A percentile compares a stretch with the other conserved stretches of the same genome.
Evolutionary conservation across 805 yeast genomes (phyloP).

Genomic region (Tetrapisispora phaffii): DNA sequence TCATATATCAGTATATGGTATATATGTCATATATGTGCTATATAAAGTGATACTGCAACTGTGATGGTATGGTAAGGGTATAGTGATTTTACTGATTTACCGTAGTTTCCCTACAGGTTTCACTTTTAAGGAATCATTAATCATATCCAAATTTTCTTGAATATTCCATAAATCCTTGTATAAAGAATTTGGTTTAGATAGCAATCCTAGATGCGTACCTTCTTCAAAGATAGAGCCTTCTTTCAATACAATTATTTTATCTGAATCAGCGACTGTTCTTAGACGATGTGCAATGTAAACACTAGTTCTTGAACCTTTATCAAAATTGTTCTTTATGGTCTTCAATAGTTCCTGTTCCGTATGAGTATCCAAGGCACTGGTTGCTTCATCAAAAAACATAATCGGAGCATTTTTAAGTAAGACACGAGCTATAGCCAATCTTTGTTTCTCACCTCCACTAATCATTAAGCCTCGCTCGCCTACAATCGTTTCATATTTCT

Average conservation of each 20-base stretch:
- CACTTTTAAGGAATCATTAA: conserved; percentile 30
- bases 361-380: conserved; percentile 92
- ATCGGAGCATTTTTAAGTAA: conserved; percentile 77
- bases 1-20: too few species aligned
- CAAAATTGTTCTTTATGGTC: conserved; percentile 63
- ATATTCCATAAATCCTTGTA: conserved; percentile 84
- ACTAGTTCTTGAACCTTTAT: conserved; percentile 53
- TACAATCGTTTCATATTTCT: conserved; percentile 75
- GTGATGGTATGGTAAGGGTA: too few species aligned
- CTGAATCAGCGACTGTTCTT: conserved; percentile 88
- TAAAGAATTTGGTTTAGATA: conserved; percentile 46
- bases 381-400: conserved; percentile 93
- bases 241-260: conserved; percentile 79
- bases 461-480: conserved; percentile 99
- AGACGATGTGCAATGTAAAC: conserved; percentile 89
- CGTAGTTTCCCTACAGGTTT: conserved; percentile 10
- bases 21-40: too few species aligned
- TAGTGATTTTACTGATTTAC: neutral
- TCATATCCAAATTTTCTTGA: conserved; percentile 66
- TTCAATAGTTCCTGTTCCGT: conserved; percentile 78
- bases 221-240: conserved; percentile 77
- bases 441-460: conserved; percentile 97
- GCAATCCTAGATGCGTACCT: conserved; percentile 65
- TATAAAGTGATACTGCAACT: too few species aligned
- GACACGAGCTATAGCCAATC: conserved; percentile 89